Percentiles rank a stretch among this genome's conserved stretches.
phyloP scores from a whole-genome alignment of 129 eudicot genomes.

The Centella asiatica region DNA sequence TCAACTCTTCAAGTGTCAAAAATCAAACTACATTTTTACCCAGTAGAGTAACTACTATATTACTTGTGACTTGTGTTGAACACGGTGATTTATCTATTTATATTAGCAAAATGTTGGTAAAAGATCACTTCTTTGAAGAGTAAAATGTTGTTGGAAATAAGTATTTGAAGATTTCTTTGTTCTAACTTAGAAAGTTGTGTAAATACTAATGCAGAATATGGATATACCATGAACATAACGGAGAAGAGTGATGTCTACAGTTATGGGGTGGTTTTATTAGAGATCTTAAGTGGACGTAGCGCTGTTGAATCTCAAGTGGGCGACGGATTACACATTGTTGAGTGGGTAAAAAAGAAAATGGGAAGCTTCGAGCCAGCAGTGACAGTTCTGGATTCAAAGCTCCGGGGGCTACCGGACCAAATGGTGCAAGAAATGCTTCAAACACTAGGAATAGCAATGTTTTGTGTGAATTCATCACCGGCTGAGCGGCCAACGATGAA shows the following conservation, averaged over 20 bases:
- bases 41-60: too few relatives aligned
- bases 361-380: slow-evolving; percentile 89
- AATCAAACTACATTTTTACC: too few relatives aligned
- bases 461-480: slow-evolving; percentile 85
- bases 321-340: slow-evolving; percentile 80
- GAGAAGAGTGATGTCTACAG: slow-evolving; percentile 94
- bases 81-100: too few relatives aligned
- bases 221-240: slow-evolving; percentile 85
- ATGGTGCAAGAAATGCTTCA: slow-evolving; percentile 93
- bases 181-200: background rate
- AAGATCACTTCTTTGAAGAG: background rate
- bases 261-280: slow-evolving; percentile 82
- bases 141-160: background rate
- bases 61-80: too few relatives aligned
- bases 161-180: background rate
- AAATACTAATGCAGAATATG: slow-evolving; percentile 57
- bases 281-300: slow-evolving; percentile 78
- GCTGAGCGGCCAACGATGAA: slow-evolving; percentile 86
- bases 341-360: slow-evolving; percentile 97
- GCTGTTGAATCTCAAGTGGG: slow-evolving; percentile 70
- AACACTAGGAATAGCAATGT: slow-evolving; percentile 89
- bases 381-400: slow-evolving; percentile 55
- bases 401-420: slow-evolving; percentile 76
- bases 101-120: background rate
- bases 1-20: background rate